Conservation (phyloP, 352 stramenopile genomes). For the Sclerospora graminicola region DNA sequence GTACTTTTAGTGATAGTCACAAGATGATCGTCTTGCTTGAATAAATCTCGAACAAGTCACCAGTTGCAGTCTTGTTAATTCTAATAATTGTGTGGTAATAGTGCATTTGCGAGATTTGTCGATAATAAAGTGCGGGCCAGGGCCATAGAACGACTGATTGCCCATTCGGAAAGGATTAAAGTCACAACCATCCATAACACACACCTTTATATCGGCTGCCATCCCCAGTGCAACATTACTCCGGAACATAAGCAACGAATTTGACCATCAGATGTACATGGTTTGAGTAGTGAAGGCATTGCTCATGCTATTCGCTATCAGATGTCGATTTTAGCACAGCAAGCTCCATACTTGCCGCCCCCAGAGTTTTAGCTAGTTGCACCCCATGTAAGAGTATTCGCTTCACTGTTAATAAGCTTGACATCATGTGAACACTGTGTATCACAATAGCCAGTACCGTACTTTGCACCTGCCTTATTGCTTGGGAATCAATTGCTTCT, state of each 20-base stretch:
- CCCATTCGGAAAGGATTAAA: constrained; percentile 66
- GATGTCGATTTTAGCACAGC: constrained; percentile 59
- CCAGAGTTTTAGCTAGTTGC: constrained; percentile 33
- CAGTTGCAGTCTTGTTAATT: constrained; percentile 34
- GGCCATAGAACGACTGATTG: constrained; percentile 54
- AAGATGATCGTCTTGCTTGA: constrained; percentile 46
- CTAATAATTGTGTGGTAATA: constrained; percentile 69
- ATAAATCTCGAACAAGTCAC: constrained; percentile 61
- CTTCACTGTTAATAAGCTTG: constrained; percentile 73
- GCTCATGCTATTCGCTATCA: constrained; percentile 59
- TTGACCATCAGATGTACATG: constrained; percentile 30
- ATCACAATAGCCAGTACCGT: constrained; percentile 68
- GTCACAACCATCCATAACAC: constrained; percentile 65
- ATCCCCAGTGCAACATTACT: constrained; percentile 36
- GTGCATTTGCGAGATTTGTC: constrained; percentile 57
- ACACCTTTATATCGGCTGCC: constrained; percentile 51
- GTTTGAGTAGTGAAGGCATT: constrained; percentile 47
- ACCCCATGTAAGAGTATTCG: constrained; percentile 50
- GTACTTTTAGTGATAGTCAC: constrained; percentile 25
- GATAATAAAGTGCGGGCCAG: constrained; percentile 33
- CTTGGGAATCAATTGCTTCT: constrained; percentile 27
- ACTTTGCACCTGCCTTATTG: constrained; percentile 48
- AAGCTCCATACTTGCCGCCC: constrained; percentile 44
- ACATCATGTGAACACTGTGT: constrained; percentile 60
- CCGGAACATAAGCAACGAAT: constrained; percentile 26